Conservation (phyloP, 1,139 yeast species). For the Kurtzmaniella quercitrusa region DNA sequence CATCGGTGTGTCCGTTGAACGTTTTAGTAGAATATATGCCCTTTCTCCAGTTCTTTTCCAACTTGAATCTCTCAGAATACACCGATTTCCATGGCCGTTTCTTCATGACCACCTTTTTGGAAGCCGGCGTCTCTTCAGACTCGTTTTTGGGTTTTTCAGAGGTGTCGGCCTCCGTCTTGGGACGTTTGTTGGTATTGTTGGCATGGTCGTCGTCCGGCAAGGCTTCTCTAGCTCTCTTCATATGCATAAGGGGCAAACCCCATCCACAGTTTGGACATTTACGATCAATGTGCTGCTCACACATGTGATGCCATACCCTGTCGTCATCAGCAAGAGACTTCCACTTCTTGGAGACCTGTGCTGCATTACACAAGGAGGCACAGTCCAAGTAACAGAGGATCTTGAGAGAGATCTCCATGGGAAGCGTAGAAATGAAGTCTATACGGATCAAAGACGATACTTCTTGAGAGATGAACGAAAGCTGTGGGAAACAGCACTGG, state of each 20-base stretch:
- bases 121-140: not conserved
- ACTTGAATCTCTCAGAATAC: slow-evolving; percentile 82
- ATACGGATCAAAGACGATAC: slow-evolving; percentile 76
- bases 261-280: slow-evolving; percentile 98
- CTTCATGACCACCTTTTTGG: slow-evolving; percentile 12
- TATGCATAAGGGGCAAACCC: slow-evolving; percentile 92
- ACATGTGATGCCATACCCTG: slow-evolving; percentile 96
- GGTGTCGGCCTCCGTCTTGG: slow-evolving; percentile 11
- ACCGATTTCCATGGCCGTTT: slow-evolving; percentile 93
- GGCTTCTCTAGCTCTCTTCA: slow-evolving; percentile 64
- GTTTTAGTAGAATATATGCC: slow-evolving; percentile 63
- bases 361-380: slow-evolving; percentile 85
- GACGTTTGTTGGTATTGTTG: slow-evolving; percentile 23
- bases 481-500: slow-evolving; percentile 93
- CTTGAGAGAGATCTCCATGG: slow-evolving; percentile 79
- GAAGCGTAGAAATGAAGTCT: slow-evolving; percentile 82
- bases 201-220: slow-evolving; percentile 22
- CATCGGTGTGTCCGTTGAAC: slow-evolving; percentile 83
- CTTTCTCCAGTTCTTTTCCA: slow-evolving; percentile 92
- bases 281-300: slow-evolving; percentile 95
- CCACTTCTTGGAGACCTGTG: slow-evolving; percentile 88
- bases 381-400: slow-evolving; percentile 88
- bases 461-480: slow-evolving; percentile 77
- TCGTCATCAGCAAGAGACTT: slow-evolving; percentile 89
- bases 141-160: slow-evolving; percentile 1